Percentiles rank a stretch among this genome's conserved stretches.
phyloP scores from a whole-genome alignment of 805 yeast species.

The Ogataea thermomethanolica region DNA sequence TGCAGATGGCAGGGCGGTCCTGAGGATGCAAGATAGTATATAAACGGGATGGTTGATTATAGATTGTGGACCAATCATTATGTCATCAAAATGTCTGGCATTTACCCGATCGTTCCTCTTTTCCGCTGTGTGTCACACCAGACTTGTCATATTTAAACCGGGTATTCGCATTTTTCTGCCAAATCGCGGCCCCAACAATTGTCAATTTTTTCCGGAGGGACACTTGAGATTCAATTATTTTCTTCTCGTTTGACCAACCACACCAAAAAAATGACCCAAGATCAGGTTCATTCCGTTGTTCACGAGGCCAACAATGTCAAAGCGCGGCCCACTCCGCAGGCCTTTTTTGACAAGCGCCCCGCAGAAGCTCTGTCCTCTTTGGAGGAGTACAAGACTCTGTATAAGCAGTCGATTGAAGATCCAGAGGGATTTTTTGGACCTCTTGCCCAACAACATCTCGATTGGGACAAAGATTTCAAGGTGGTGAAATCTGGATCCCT shows the following conservation, averaged over 20 bases:
- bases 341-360: conserved; percentile 58
- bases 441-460: conserved; percentile 64
- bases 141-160: conserved; percentile 4
- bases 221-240: conserved; percentile 2
- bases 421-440: conserved; percentile 82
- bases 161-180: conserved; percentile 9
- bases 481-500: conserved; percentile 62
- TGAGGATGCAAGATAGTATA: neutral
- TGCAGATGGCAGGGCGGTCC: neutral
- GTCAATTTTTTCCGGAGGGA: conserved; percentile 11
- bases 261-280: conserved; percentile 21
- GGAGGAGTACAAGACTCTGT: conserved; percentile 66
- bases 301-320: conserved; percentile 57
- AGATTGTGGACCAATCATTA: neutral
- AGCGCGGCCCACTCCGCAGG: conserved; percentile 50
- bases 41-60: neutral
- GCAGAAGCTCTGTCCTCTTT: conserved; percentile 54
- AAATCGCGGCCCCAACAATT: conserved; percentile 11
- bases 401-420: conserved; percentile 69
- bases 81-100: neutral
- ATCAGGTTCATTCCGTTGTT: conserved; percentile 42
- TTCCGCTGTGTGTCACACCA: conserved; percentile 5
- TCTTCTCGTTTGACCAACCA: conserved; percentile 5
- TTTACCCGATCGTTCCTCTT: conserved; percentile 3
- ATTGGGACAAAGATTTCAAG: conserved; percentile 78